Percentiles rank a stretch among this genome's conserved stretches.
These are phyloP conservation scores for Aspergillus caelatus DNA, from an alignment of 2,329 filamentous ascomycete genomes.

Conservation along the genomic window DNA sequence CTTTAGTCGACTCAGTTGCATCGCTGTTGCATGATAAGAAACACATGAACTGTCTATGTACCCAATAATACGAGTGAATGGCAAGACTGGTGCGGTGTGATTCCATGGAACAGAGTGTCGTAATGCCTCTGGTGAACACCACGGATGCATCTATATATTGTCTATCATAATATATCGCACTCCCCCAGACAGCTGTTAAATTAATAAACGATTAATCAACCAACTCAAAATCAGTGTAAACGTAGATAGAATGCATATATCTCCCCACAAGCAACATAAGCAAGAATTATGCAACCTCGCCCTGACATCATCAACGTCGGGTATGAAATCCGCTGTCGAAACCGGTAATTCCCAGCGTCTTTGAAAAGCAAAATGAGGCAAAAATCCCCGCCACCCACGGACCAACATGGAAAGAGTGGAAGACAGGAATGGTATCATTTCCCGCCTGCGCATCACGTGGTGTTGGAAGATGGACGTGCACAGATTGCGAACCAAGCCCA, in stretches of 20 bases:
- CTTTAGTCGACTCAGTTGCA: neutral
- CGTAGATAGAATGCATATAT: neutral
- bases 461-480: neutral
- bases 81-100: neutral
- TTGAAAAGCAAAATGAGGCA: neutral
- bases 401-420: neutral
- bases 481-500: no score
- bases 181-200: neutral
- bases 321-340: neutral
- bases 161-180: neutral
- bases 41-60: neutral
- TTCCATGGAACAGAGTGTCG: neutral
- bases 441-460: neutral
- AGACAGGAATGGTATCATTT: constrained; percentile 2
- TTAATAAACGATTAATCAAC: neutral
- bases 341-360: neutral
- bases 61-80: neutral
- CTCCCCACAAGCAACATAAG: neutral
- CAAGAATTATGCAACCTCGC: neutral
- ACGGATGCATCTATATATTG: neutral
- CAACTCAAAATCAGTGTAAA: neutral
- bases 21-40: neutral
- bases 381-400: neutral
- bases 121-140: neutral
- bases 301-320: neutral